Base-by-base conservation (phyloP, 2,329 filamentous ascomycete genomes). In the Tolypocladium amazonense region DNA sequence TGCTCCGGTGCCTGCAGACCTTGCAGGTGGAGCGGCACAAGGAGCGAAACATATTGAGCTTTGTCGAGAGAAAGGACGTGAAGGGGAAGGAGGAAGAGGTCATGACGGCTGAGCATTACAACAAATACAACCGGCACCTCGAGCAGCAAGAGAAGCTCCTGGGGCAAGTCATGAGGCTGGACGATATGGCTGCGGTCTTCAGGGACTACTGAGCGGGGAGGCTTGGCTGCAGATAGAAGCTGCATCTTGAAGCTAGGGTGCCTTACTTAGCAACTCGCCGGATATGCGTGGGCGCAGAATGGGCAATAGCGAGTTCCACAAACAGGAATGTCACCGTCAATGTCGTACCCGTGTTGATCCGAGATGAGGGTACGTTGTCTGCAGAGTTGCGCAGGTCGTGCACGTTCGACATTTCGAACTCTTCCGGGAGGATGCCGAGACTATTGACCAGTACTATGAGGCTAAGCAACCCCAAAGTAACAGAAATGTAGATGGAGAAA, bases 41-140 rank as follows among this genome's bases (percentile, higher is more conserved):
- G 64, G 83, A 90, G 60, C 82, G 85, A 63, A 84, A 86, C 58
- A 85, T 96, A 30, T 79, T 97, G 37, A 83, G 87, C 35, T 90
- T 96, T 71, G 88, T 91, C 1, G 88, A 94, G 69, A 86, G 94
- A 57, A 88, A 86, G 27, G 93, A 97, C 71, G 90, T 97, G 33
- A 86, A 89, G 67, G 91, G 90, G 4, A 87, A 89, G 63, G 90
- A 95, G 72, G 86, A 94, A 67, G 86, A 90, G 62, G 89, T 89
- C 68, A 83, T 97, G 65, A 87, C 84, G 37, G 81, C 85, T 41
- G 84, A 85, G 58, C 90, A 97, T 69, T 83, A 90, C 70, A 82
- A 83, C 65, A 78, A 81, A 67, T 84, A 86, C 63, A 77, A 79
- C 59, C 73, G 74, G 53, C 82, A 85, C 67, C 77, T 87, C 63